Base-by-base conservation (phyloP, 148 eudicot species). In the Silene conica region DNA sequence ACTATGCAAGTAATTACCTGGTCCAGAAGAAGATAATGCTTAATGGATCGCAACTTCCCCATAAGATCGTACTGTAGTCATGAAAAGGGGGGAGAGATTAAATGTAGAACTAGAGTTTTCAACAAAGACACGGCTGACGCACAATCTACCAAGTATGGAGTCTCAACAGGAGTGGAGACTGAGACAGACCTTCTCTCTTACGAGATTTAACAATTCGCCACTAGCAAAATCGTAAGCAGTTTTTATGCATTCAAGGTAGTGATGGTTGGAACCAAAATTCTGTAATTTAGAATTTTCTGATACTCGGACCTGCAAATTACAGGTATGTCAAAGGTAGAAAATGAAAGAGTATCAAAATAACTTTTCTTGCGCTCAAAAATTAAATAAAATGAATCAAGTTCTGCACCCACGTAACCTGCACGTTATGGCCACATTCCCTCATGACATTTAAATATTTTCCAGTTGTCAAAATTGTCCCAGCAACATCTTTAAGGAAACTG, bases 371-470 rank as follows among this genome's bases (percentile, higher is more conserved):
- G 64, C 28, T 41, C 11, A 50, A 19, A 66, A 41, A 72, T 20
- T 55, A 73, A 16, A 23, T 11, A 69, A n/a, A 57, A 73, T 8
- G 38, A 20, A 62, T 14, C 67, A 70, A 28, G 63, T 63, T 52
- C 43, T 45, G 70, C 18, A 71, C 58, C 28, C 45, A 67, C 20
- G 77, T 62, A 74, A 94, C 98, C 98, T 88, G 96, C 84, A 92
- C 92, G 77, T 72, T 87, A 79, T 94, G 98, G 34, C 98, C 98
- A 81, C 97, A 94, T 85, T 94, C 98, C 84, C 97, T 87, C 98
- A 94, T 88, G 81, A 92, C 96, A 87, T 91, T 94, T 75, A 94
- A 77, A 83, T 94, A 94, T 86, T 94, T 94, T 77, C 98, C 98
- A 4, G 98, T 94, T 1, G 92, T 94, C 90, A 92, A 86, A 83